phyloP scores from a whole-genome alignment of 1,284 basidiomycete genomes.

The Erythrobasidium hasegawianum region DNA sequence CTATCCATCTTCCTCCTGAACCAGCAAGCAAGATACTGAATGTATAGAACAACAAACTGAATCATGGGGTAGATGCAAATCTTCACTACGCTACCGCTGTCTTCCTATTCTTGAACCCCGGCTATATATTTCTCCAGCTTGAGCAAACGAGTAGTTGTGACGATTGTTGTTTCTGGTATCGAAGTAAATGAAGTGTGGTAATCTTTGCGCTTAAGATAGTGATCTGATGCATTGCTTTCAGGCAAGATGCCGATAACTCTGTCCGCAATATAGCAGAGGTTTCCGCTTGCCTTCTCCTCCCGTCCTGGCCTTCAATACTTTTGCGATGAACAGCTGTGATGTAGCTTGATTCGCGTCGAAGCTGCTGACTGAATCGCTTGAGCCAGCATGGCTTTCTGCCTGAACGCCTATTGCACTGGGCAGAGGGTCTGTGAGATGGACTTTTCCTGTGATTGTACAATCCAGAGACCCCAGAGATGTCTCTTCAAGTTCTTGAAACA shows the following conservation, averaged over 20 bases:
- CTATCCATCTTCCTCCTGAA: slow-evolving; percentile 71
- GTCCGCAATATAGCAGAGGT: slow-evolving; percentile 28
- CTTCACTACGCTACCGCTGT: no score
- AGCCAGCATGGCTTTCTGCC: no score
- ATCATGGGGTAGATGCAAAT: no score
- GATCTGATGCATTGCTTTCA: no score
- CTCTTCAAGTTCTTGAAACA: slow-evolving; percentile 34
- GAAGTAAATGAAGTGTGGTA: no score
- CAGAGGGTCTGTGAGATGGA: slow-evolving; percentile 30
- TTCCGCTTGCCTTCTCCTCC: not conserved
- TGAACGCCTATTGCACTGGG: not conserved
- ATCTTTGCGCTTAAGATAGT: no score
- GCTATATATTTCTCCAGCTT: no score
- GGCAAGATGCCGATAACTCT: slow-evolving; percentile 17
- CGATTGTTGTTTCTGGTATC: not conserved
- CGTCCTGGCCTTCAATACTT: slow-evolving; percentile 17
- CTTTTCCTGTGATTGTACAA: slow-evolving; percentile 33
- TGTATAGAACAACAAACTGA: not conserved
- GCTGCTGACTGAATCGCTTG: not conserved
- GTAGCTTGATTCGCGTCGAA: slow-evolving; percentile 24
- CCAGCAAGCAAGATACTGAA: slow-evolving; percentile 53
- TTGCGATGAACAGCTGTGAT: slow-evolving; percentile 42
- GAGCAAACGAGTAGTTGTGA: not conserved
- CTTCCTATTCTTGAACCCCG: no score
- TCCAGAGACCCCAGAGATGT: slow-evolving; percentile 35